Percentiles rank a stretch among this genome's conserved stretches.
These are phyloP conservation scores for Volvox carteri DNA, from an alignment of 163 green algal species.

Conservation along the genomic window DNA sequence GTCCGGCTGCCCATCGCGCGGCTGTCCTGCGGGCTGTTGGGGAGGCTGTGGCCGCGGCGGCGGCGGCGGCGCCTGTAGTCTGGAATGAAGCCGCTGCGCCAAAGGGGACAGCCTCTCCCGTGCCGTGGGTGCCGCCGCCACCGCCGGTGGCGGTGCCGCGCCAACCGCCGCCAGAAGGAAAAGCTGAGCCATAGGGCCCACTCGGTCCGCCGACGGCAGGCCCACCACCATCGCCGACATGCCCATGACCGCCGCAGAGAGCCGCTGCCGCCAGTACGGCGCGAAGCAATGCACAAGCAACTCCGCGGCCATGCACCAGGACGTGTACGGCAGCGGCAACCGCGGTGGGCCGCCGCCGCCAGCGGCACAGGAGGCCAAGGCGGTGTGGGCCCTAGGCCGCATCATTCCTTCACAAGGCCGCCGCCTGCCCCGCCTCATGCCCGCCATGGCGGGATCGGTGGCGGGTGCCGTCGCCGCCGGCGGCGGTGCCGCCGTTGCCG, in stretches of 20 bases:
- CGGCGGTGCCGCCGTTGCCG: too few relatives aligned
- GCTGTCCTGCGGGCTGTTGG: too few relatives aligned
- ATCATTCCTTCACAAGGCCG: neutral
- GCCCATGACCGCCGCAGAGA: neutral
- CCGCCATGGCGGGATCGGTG: neutral
- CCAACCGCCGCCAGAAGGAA: conserved; percentile 5
- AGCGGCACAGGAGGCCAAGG: neutral
- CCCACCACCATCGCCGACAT: neutral
- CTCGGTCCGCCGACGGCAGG: neutral
- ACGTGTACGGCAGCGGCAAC: neutral
- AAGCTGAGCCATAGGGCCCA: neutral
- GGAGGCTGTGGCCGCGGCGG: too few relatives aligned
- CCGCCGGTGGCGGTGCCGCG: neutral
- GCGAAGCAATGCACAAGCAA: conserved; percentile 9
- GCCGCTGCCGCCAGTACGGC: conserved; percentile 3
- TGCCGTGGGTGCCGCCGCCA: neutral
- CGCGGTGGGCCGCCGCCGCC: neutral
- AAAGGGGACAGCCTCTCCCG: neutral
- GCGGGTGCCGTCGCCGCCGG: neutral
- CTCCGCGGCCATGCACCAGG: conserved; percentile 17
- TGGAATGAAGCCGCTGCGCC: neutral
- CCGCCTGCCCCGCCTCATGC: neutral
- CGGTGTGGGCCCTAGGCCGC: neutral
- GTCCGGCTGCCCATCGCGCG: too few relatives aligned
- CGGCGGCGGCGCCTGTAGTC: neutral